Conservation (phyloP, 768 basidiomycete species). For the Boletus eberwhitei region DNA sequence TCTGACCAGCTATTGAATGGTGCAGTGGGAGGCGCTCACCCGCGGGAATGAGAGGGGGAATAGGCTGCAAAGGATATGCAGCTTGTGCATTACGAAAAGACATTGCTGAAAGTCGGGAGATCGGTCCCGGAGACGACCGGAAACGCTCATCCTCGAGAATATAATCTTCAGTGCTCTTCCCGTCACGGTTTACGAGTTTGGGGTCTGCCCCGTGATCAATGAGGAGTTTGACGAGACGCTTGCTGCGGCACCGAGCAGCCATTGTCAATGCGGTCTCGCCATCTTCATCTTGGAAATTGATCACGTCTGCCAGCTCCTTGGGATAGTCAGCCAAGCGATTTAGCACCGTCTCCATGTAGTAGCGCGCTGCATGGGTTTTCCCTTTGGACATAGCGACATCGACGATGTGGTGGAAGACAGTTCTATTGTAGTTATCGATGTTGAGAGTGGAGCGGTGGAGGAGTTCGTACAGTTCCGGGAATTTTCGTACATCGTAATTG, state of each 20-base stretch:
- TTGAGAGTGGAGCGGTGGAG: slow-evolving; percentile 97
- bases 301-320: slow-evolving; percentile 93
- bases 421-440: slow-evolving; percentile 96
- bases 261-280: slow-evolving; percentile 97
- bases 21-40: slow-evolving; percentile 75
- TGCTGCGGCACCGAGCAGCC: slow-evolving; percentile 93
- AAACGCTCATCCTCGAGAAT: slow-evolving; percentile 98
- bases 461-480: slow-evolving; percentile 95
- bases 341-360: slow-evolving; percentile 98
- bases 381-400: slow-evolving; percentile 97
- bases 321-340: slow-evolving; percentile 87
- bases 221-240: slow-evolving; percentile 90
- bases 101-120: slow-evolving; percentile 63
- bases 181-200: slow-evolving; percentile 89
- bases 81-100: slow-evolving; percentile 72
- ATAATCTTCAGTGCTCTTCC: slow-evolving; percentile 97
- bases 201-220: slow-evolving; percentile 97
- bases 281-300: slow-evolving; percentile 99
- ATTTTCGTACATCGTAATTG: slow-evolving; percentile 99
- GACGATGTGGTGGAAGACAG: slow-evolving; percentile 96
- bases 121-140: slow-evolving; percentile 82
- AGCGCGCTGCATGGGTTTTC: slow-evolving; percentile 95
- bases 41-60: slow-evolving; percentile 40
- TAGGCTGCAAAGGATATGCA: slow-evolving; percentile 36
- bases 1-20: slow-evolving; percentile 80